Evolutionary conservation across 192 early-diverging fungal species (phyloP).

Genomic region (Thamnidium elegans): DNA sequence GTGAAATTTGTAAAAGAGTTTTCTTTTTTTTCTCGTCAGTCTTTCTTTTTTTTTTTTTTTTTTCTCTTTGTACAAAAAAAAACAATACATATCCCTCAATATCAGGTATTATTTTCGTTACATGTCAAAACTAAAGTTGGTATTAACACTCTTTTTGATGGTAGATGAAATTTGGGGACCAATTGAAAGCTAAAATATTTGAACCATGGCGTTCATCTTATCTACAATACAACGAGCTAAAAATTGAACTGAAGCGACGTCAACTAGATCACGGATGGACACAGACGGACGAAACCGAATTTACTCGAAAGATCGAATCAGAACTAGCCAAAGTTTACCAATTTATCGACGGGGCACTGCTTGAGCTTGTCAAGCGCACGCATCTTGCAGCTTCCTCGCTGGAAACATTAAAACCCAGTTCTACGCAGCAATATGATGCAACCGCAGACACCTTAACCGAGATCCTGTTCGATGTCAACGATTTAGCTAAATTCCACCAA

Average conservation of each 20-base stretch:
- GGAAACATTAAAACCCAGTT: neutral
- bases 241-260: slow-evolving; percentile 42
- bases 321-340: slow-evolving; percentile 81
- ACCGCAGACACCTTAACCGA: slow-evolving; percentile 60
- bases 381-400: slow-evolving; percentile 57
- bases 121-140: no score
- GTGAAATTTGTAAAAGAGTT: no score
- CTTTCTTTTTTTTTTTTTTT: no score
- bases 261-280: slow-evolving; percentile 52
- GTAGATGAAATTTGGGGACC: slow-evolving; percentile 86
- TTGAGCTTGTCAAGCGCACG: slow-evolving; percentile 63
- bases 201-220: slow-evolving; percentile 81
- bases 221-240: slow-evolving; percentile 78
- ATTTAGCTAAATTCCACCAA: slow-evolving; percentile 71
- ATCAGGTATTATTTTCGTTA: no score
- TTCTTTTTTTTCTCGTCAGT: no score
- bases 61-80: no score
- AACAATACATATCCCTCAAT: no score
- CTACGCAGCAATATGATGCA: slow-evolving; percentile 17
- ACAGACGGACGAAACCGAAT: slow-evolving; percentile 78
- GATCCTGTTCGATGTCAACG: slow-evolving; percentile 72
- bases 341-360: slow-evolving; percentile 65
- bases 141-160: neutral
- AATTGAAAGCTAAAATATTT: slow-evolving; percentile 63
- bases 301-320: slow-evolving; percentile 75